These are phyloP conservation scores for Russula abietina DNA, from an alignment of 768 basidiomycete genomes.

Conservation along the genomic window DNA sequence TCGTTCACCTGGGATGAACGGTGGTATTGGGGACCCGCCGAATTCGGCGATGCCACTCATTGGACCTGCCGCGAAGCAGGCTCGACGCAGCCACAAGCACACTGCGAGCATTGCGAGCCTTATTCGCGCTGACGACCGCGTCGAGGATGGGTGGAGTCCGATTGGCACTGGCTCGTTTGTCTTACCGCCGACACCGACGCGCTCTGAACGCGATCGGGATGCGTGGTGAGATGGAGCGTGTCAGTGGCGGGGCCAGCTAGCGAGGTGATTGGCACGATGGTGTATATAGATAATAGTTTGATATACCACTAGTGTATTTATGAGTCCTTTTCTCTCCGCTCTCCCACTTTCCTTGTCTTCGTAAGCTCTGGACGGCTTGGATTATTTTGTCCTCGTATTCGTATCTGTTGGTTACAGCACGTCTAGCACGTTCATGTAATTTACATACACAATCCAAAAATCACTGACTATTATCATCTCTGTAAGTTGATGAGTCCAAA, in stretches of 20 bases:
- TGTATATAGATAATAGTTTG: slow-evolving; percentile 15
- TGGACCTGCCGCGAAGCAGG: slow-evolving; percentile 23
- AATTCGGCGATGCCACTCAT: slow-evolving; percentile 36
- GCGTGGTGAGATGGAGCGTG: background rate
- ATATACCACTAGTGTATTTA: slow-evolving; percentile 18
- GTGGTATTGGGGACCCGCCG: slow-evolving; percentile 24
- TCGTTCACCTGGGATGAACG: slow-evolving; percentile 46
- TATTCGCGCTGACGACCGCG: slow-evolving; percentile 69
- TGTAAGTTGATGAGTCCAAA: background rate
- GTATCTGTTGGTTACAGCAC: background rate
- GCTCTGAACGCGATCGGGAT: slow-evolving; percentile 14
- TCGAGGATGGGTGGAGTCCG: slow-evolving; percentile 82
- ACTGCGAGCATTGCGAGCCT: slow-evolving; percentile 82
- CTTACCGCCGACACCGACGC: slow-evolving; percentile 39
- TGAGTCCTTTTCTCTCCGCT: background rate
- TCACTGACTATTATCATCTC: background rate
- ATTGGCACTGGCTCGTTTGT: slow-evolving; percentile 48
- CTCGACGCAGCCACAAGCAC: slow-evolving; percentile 55
- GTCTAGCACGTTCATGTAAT: slow-evolving; percentile 1
- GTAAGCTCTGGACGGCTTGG: background rate
- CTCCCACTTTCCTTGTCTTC: background rate
- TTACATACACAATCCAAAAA: background rate
- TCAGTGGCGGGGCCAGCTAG: background rate
- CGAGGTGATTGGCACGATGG: background rate
- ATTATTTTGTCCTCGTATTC: background rate